Evolutionary conservation across 2,329 filamentous ascomycete species (phyloP).

Genomic region (Cladosporium sp.): DNA sequence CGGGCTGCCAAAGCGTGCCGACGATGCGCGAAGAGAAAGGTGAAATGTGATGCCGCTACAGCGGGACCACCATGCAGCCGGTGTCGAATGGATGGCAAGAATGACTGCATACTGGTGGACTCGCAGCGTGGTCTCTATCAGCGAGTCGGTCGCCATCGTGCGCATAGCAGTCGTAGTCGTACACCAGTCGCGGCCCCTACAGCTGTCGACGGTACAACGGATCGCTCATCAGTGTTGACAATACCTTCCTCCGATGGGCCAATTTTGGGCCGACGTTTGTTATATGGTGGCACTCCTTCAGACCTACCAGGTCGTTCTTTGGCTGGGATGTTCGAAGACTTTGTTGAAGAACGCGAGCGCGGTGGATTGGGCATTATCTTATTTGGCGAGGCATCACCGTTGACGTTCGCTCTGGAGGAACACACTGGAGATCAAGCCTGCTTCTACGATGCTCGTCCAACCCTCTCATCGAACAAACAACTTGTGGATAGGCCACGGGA

Average conservation of each 20-base stretch:
- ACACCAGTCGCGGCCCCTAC: background rate
- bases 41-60: slow-evolving; percentile 12
- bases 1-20: slow-evolving; percentile 11
- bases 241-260: background rate
- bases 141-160: background rate
- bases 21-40: slow-evolving; percentile 9
- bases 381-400: slow-evolving; percentile 3
- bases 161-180: background rate
- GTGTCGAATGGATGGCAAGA: slow-evolving; percentile 6
- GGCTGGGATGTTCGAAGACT: slow-evolving; percentile 10
- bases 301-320: background rate
- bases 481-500: slow-evolving; percentile 1
- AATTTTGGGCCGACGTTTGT: background rate
- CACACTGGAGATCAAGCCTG: slow-evolving; percentile 6
- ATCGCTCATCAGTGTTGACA: background rate
- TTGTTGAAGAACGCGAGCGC: slow-evolving; percentile 2
- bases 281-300: background rate
- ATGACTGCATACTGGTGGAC: slow-evolving; percentile 1
- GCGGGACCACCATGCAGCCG: slow-evolving; percentile 4
- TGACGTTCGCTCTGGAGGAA: slow-evolving; percentile 11
- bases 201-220: background rate
- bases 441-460: slow-evolving; percentile 13
- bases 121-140: slow-evolving; percentile 3
- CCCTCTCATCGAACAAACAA: background rate
- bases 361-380: slow-evolving; percentile 8